Percentiles rank a stretch among this genome's conserved stretches.
Evolutionary conservation across 345 rosid genomes (phyloP).

Genomic region (Rhizophora mangle): DNA sequence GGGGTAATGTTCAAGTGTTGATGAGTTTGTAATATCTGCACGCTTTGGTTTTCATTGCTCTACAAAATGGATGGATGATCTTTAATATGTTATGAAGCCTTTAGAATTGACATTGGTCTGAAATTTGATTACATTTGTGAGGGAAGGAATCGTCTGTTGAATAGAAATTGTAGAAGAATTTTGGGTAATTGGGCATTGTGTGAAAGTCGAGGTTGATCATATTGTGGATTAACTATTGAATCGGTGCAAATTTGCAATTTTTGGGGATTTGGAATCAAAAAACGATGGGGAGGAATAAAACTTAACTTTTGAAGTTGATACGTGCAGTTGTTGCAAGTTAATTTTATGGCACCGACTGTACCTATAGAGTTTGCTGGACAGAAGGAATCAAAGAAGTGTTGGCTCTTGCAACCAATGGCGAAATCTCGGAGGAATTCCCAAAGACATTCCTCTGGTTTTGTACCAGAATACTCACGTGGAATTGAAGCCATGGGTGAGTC

Average conservation of each 20-base stretch:
- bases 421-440: conserved; percentile 65
- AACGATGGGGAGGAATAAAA: conserved; percentile 5
- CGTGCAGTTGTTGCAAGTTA: conserved; percentile 48
- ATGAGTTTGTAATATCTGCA: neutral
- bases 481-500: conserved; percentile 65
- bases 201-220: neutral
- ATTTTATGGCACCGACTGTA: conserved; percentile 58
- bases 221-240: neutral
- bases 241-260: neutral
- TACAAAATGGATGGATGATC: neutral
- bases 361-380: conserved; percentile 58
- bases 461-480: conserved; percentile 52
- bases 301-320: conserved; percentile 25
- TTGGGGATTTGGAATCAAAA: conserved; percentile 2
- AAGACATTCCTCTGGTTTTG: conserved; percentile 60
- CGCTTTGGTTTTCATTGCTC: neutral
- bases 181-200: neutral
- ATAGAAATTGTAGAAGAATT: neutral
- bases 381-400: conserved; percentile 40
- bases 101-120: neutral
- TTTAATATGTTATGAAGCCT: neutral
- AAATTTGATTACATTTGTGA: neutral
- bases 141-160: neutral
- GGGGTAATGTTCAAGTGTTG: neutral
- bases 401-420: conserved; percentile 48